These are phyloP conservation scores for Scheffersomyces illinoinensis DNA, from an alignment of 1,139 yeast species.

Conservation along the genomic window DNA sequence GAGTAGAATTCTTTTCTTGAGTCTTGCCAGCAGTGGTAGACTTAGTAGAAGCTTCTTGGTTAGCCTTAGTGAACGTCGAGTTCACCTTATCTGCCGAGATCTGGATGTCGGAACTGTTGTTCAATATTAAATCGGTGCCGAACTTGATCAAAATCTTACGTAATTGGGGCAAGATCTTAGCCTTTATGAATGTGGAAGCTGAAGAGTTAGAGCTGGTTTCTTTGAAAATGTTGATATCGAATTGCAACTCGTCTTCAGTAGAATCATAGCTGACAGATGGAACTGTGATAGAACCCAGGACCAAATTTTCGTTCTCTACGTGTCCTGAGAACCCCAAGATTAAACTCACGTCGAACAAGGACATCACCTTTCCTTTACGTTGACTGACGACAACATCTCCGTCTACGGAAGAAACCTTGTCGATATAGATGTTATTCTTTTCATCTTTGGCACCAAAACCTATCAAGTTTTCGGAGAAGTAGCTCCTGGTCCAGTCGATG, in stretches of 20 bases:
- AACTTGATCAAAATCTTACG: constrained; percentile 61
- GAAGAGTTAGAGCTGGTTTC: constrained; percentile 56
- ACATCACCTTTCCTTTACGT: constrained; percentile 94
- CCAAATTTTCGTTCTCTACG: constrained; percentile 33
- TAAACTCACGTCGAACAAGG: constrained; percentile 79
- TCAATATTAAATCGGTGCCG: constrained; percentile 72
- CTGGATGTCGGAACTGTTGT: constrained; percentile 87
- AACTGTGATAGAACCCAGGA: constrained; percentile 66
- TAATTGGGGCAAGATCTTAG: constrained; percentile 66
- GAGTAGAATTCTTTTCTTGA: constrained; percentile 8
- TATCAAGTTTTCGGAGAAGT: constrained; percentile 61
- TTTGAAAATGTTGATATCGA: constrained; percentile 68
- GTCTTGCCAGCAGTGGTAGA: constrained; percentile 9
- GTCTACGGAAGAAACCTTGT: constrained; percentile 66
- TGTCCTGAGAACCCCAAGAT: constrained; percentile 60
- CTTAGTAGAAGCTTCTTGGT: constrained; percentile 38
- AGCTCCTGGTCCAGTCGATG: constrained; percentile 81
- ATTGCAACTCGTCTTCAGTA: constrained; percentile 80
- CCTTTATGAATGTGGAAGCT: constrained; percentile 54
- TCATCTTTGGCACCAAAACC: constrained; percentile 45
- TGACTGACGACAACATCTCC: constrained; percentile 98
- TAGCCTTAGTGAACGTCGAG: constrained; percentile 66
- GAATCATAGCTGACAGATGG: constrained; percentile 98
- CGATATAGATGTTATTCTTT: constrained; percentile 43
- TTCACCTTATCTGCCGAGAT: constrained; percentile 63